Conservation (phyloP, 441 rosid genomes). For the Populus hybrid region DNA sequence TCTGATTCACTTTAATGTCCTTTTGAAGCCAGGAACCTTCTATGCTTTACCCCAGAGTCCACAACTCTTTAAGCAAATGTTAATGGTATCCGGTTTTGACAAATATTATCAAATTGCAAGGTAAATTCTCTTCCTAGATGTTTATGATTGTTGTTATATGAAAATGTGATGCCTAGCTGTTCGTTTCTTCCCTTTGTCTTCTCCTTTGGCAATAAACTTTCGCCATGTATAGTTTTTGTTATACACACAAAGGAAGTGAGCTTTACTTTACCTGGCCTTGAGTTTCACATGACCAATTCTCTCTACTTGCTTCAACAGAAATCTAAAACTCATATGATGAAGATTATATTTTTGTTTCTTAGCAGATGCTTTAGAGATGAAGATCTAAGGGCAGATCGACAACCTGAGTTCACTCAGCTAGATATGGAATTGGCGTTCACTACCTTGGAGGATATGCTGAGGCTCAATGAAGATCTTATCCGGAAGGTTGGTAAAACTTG, state of each 20-base stretch:
- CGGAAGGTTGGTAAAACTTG: conserved; percentile 56
- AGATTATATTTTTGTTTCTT: neutral
- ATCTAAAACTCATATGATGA: neutral
- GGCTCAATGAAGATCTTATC: conserved; percentile 86
- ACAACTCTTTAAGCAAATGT: conserved; percentile 94
- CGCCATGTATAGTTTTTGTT: neutral
- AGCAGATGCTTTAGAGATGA: conserved; percentile 96
- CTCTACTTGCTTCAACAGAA: neutral
- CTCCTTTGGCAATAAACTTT: neutral
- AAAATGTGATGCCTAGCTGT: neutral
- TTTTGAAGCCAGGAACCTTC: conserved; percentile 96
- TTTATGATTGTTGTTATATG: conserved; percentile 7
- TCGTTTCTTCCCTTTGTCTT: neutral
- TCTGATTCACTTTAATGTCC: conserved; percentile 43
- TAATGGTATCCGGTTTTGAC: conserved; percentile 98
- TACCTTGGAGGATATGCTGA: conserved; percentile 85
- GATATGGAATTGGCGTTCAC: conserved; percentile 96
- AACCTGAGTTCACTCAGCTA: conserved; percentile 97
- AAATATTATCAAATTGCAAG: conserved; percentile 97
- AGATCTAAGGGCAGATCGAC: conserved; percentile 97
- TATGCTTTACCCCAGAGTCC: conserved; percentile 99
- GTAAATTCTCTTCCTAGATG: conserved; percentile 36
- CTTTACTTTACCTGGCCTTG: neutral
- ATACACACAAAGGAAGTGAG: neutral
- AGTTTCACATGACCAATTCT: neutral